Conservation (phyloP, 805 yeast species). For the Lipomyces yamanashiensis region DNA sequence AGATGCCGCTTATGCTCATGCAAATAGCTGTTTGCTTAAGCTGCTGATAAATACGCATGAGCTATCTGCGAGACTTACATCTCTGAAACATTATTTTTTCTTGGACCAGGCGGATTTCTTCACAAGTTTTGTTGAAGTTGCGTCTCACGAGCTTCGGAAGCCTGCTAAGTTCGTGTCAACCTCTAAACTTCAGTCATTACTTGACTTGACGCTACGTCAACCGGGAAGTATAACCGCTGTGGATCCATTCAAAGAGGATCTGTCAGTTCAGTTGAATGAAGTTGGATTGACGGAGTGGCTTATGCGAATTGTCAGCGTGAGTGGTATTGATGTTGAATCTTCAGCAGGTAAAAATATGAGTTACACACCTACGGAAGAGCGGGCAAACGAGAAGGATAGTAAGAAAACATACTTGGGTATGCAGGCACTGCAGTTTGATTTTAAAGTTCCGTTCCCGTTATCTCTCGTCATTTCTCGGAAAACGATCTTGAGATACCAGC, state of each 20-base stretch:
- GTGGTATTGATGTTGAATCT: conserved; percentile 44
- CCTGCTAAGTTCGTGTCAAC: conserved; percentile 42
- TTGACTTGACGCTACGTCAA: conserved; percentile 48
- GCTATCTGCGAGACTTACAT: conserved; percentile 53
- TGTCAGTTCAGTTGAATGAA: conserved; percentile 44
- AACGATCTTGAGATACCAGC: conserved; percentile 75
- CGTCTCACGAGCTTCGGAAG: conserved; percentile 59
- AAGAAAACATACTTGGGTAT: conserved; percentile 41
- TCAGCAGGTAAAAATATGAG: conserved; percentile 26
- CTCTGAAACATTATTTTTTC: conserved; percentile 63
- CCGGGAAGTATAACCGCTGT: conserved; percentile 48
- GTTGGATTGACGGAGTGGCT: conserved; percentile 46
- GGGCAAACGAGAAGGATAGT: conserved; percentile 29
- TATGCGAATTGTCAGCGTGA: conserved; percentile 44
- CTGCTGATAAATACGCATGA: conserved; percentile 66
- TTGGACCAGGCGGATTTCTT: conserved; percentile 57
- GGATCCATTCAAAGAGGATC: conserved; percentile 47
- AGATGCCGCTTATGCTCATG: conserved; percentile 64
- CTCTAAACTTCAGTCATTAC: conserved; percentile 45
- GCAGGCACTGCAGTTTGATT: conserved; percentile 48
- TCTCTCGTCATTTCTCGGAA: conserved; percentile 75
- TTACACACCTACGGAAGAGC: conserved; percentile 16
- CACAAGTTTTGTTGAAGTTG: conserved; percentile 56
- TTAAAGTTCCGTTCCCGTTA: conserved; percentile 78
- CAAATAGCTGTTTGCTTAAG: conserved; percentile 64